These are phyloP conservation scores for Candida chilensis DNA, from an alignment of 805 yeast genomes.

Conservation along the genomic window DNA sequence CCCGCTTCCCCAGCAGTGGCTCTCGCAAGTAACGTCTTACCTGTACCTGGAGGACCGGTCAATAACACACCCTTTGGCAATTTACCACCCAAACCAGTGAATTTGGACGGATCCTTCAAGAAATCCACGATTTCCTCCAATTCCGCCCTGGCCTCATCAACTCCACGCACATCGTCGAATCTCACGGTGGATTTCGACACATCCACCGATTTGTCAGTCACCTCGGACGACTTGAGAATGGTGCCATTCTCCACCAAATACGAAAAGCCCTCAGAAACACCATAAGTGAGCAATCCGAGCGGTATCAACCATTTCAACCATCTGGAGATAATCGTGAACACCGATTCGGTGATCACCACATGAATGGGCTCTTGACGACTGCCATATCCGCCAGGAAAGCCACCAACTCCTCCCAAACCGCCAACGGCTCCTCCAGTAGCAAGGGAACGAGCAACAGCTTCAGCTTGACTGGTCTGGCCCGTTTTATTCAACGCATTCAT, in stretches of 20 bases:
- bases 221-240: constrained; percentile 64
- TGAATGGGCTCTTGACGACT: constrained; percentile 79
- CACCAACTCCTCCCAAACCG: constrained; percentile 3
- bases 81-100: constrained; percentile 95
- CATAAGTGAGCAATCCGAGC: constrained; percentile 70
- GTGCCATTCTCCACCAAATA: constrained; percentile 79
- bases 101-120: constrained; percentile 90
- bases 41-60: constrained; percentile 99
- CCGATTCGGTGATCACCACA: constrained; percentile 86
- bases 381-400: constrained; percentile 28
- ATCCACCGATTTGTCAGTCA: constrained; percentile 72
- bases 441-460: constrained; percentile 43
- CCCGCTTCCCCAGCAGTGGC: constrained; percentile 99
- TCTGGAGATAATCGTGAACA: constrained; percentile 66
- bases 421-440: constrained; percentile 19
- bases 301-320: constrained; percentile 89
- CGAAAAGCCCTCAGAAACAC: constrained; percentile 69
- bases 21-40: constrained; percentile 91
- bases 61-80: constrained; percentile 93
- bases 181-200: constrained; percentile 79
- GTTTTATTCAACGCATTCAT: constrained; percentile 70
- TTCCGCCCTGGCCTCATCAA: constrained; percentile 97
- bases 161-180: constrained; percentile 92
- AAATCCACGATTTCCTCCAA: constrained; percentile 97
- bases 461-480: constrained; percentile 77